These are phyloP conservation scores for Starmerella floricola DNA, from an alignment of 805 yeast genomes.

Conservation along the genomic window DNA sequence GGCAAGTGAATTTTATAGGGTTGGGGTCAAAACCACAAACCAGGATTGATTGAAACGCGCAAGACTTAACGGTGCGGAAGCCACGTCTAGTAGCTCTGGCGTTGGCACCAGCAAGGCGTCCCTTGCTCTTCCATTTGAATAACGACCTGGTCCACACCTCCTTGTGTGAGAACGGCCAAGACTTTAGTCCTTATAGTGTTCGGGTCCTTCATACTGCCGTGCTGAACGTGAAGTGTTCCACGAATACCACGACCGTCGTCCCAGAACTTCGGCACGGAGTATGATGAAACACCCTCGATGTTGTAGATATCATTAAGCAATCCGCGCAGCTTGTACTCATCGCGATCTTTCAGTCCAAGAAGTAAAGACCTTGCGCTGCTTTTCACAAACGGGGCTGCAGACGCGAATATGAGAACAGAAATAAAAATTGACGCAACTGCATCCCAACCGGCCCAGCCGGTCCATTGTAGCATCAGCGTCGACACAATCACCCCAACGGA, in stretches of 20 bases:
- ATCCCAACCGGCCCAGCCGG: constrained; percentile 72
- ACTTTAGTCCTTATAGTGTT: constrained; percentile 49
- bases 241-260: constrained; percentile 42
- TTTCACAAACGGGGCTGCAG: constrained; percentile 73
- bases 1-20: background rate
- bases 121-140: constrained; percentile 58
- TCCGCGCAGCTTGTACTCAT: constrained; percentile 52
- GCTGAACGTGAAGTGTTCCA: constrained; percentile 79
- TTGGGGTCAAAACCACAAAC: background rate
- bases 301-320: constrained; percentile 55
- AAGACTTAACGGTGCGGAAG: background rate
- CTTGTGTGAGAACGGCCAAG: constrained; percentile 39
- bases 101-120: constrained; percentile 58
- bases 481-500: constrained; percentile 95
- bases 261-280: constrained; percentile 89
- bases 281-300: constrained; percentile 71
- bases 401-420: constrained; percentile 62
- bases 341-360: constrained; percentile 45
- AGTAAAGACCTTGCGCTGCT: constrained; percentile 68
- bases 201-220: constrained; percentile 50
- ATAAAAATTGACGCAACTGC: constrained; percentile 85
- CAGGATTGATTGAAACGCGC: no score
- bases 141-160: constrained; percentile 42
- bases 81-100: background rate
- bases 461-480: constrained; percentile 59